A percentile compares a stretch with the other conserved stretches of the same genome.
Conservation (phyloP, 2,329 filamentous ascomycete species). For the Graphilbum fragrans region DNA sequence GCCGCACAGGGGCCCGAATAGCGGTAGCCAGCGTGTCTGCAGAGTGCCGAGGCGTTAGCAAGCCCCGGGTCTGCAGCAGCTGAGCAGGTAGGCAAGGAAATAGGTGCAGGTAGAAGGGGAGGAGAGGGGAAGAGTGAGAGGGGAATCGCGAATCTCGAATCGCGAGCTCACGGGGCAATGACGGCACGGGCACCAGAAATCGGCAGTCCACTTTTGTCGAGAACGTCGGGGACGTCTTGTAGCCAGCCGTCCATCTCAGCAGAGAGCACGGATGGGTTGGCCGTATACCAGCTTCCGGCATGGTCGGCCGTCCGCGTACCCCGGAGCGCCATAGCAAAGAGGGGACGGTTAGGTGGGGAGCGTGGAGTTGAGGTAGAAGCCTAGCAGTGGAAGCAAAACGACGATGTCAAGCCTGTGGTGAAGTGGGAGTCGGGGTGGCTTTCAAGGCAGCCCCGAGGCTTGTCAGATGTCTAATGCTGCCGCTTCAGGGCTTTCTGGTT, state of each 20-base stretch:
- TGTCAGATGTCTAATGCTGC: too few species aligned
- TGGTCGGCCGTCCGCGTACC: slow-evolving; percentile 31
- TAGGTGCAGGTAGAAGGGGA: slow-evolving; percentile 4
- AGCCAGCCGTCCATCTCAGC: slow-evolving; percentile 65
- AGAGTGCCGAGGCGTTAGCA: slow-evolving; percentile 1
- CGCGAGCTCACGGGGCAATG: slow-evolving; percentile 70
- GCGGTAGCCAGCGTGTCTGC: slow-evolving; percentile 81
- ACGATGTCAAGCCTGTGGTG: too few species aligned
- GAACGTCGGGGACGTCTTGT: slow-evolving; percentile 51
- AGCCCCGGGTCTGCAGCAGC: not conserved
- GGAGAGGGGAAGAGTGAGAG: too few species aligned
- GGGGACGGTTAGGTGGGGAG: too few species aligned
- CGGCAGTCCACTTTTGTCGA: slow-evolving; percentile 52
- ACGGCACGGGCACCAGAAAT: slow-evolving; percentile 66
- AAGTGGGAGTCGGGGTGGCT: too few species aligned
- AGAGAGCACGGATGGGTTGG: slow-evolving; percentile 45
- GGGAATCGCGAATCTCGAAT: too few species aligned
- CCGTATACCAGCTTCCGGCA: slow-evolving; percentile 80
- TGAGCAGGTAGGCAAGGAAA: slow-evolving; percentile 9
- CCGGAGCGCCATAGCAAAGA: slow-evolving; percentile 6
- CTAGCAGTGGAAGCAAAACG: too few species aligned
- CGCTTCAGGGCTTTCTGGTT: too few species aligned
- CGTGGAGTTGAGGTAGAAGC: not conserved
- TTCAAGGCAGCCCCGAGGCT: too few species aligned
- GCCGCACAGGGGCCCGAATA: slow-evolving; percentile 89